Evolutionary conservation across 805 yeast genomes (phyloP), one percentile per base, ranked within the genome.

Genomic region (Peterozyma toletana): DNA sequence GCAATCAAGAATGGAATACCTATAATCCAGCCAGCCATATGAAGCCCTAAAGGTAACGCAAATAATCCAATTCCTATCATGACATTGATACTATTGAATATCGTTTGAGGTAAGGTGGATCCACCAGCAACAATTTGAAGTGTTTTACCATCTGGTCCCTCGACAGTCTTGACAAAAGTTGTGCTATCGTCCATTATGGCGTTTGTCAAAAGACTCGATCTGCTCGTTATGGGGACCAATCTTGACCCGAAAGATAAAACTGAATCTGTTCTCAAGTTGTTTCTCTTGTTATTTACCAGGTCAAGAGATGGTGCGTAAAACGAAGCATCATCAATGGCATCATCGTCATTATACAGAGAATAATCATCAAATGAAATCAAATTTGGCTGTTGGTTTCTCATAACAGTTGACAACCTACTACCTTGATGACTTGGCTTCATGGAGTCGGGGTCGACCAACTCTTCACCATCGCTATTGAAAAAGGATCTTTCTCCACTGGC

Each of bases 41-140:
- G 69, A 53, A 82, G 63, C 0, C 85, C 88, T 35, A 79, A 75
- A 0, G 88, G 84, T 33, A 82, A 62, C 5, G 86, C 82, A 45
- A 82, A 66, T 45, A 82, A 64, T 1, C 87, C 88, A 41, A 82
- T 79, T 13, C 88, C 88, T 42, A 82, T 77, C 40, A 82, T 66
- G 9, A 78, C 78, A 55, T 82, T 82, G 43, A 82, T 74, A 11
- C 83, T 73, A 56, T 81, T 81, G 64, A 82, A 78, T 14, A 79
- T 64, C 0, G 88, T 81, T 55, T 82, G 87, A 1, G 83, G 81
- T 10, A 80, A 83, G 0, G 87, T 82, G 3, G 95, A 85, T 58
- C 84, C 88, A 35, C 96, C 95, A 2, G 83, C 85, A 40, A 83
- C 65, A 47, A 85, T 78, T 2, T 90, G 82, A 36, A 83, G 73